Evolutionary conservation across 345 rosid genomes (phyloP).

Genomic region (Firmiana major): DNA sequence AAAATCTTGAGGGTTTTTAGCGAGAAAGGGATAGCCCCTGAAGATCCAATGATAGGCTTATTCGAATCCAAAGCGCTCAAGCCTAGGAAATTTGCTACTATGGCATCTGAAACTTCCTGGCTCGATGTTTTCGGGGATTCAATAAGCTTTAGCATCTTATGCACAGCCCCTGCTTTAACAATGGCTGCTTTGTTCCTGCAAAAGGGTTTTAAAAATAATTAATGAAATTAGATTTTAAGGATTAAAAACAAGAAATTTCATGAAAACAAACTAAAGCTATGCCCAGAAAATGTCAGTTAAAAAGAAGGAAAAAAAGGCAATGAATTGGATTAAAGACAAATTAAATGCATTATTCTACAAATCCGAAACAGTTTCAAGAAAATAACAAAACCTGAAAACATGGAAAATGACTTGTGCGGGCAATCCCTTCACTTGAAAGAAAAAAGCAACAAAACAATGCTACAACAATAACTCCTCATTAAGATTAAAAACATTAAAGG

Average conservation of each 20-base stretch:
- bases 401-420: constrained; percentile 42
- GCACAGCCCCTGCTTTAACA: constrained; percentile 96
- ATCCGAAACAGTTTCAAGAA: constrained; percentile 11
- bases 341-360: not conserved
- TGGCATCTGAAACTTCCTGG: constrained; percentile 65
- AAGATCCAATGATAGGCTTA: constrained; percentile 87
- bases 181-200: constrained; percentile 98
- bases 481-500: not conserved
- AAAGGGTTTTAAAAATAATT: not conserved
- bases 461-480: not conserved
- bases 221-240: not conserved
- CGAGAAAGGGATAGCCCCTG: constrained; percentile 80
- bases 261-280: not conserved
- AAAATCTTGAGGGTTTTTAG: constrained; percentile 49
- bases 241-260: not conserved
- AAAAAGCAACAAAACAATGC: not conserved
- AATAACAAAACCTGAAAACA: constrained; percentile 21
- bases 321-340: not conserved
- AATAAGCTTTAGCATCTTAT: constrained; percentile 82
- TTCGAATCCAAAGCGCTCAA: constrained; percentile 87
- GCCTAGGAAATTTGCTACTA: constrained; percentile 91
- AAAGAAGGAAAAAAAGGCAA: not conserved
- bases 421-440: constrained; percentile 4
- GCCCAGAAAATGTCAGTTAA: not conserved
- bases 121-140: constrained; percentile 48